Conservation (phyloP, 2,329 filamentous ascomycete species). For the Penicillium sp. region DNA sequence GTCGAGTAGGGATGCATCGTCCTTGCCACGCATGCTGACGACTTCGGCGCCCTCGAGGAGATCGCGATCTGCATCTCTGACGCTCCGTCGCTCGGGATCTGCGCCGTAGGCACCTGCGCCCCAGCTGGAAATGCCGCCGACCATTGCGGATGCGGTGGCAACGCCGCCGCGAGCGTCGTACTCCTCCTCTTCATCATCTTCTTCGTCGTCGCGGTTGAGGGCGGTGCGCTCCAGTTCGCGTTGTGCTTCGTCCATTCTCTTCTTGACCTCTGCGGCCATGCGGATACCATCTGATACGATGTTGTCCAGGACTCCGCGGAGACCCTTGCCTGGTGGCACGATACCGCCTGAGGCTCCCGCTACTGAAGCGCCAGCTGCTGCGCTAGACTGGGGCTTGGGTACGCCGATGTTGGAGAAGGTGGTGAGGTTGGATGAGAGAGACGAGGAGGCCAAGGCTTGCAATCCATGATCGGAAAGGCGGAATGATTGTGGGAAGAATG, state of each 20-base stretch:
- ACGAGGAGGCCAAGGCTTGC: conserved; percentile 35
- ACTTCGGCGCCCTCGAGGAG: conserved; percentile 67
- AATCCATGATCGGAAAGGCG: conserved; percentile 64
- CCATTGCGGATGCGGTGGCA: conserved; percentile 25
- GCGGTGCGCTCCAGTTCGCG: conserved; percentile 79
- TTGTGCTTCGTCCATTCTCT: conserved; percentile 92
- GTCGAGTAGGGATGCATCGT: too few species aligned
- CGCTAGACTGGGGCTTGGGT: too few species aligned
- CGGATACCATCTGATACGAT: conserved; percentile 97
- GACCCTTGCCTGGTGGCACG: conserved; percentile 59
- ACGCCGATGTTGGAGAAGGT: conserved; percentile 74
- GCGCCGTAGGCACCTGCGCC: conserved; percentile 41
- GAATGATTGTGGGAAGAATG: conserved; percentile 87
- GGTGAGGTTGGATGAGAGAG: conserved; percentile 63
- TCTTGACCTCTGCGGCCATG: conserved; percentile 81
- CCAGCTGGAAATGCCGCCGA: conserved; percentile 32
- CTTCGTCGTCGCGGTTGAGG: conserved; percentile 57
- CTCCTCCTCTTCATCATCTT: conserved; percentile 62
- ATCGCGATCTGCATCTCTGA: conserved; percentile 57
- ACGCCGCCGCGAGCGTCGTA: conserved; percentile 38
- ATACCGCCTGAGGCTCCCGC: conserved; percentile 50
- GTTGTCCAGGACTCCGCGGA: conserved; percentile 88
- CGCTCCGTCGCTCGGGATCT: conserved; percentile 55
- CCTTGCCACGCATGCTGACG: conserved; percentile 42
- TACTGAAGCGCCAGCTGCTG: conserved; percentile 38